These are phyloP conservation scores for Ophiostoma quercus DNA, from an alignment of 2,329 filamentous ascomycete genomes.

Conservation along the genomic window DNA sequence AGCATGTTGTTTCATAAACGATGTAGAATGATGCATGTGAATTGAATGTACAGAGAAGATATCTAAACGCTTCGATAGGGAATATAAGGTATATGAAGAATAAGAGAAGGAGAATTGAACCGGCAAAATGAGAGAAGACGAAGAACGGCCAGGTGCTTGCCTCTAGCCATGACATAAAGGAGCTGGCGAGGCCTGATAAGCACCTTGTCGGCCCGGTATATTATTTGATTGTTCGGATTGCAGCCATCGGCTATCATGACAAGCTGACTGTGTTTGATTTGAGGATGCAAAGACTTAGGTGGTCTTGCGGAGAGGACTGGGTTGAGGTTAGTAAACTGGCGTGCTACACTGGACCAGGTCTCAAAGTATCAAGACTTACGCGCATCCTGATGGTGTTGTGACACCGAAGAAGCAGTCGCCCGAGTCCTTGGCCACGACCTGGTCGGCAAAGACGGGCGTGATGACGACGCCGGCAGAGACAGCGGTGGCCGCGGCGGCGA, in stretches of 20 bases:
- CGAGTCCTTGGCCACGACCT: slow-evolving; percentile 44
- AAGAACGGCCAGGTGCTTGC: background rate
- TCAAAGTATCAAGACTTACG: slow-evolving; percentile 37
- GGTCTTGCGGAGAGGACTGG: slow-evolving; percentile 18
- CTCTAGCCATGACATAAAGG: background rate
- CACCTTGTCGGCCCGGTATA: background rate
- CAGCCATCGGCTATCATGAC: background rate
- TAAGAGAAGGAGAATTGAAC: background rate
- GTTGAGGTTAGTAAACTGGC: too few relatives aligned
- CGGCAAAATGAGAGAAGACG: background rate
- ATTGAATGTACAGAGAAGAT: background rate
- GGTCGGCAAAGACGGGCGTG: slow-evolving; percentile 47
- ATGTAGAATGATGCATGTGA: background rate
- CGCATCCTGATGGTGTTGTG: slow-evolving; percentile 53
- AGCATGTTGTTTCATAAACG: background rate
- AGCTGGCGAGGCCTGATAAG: background rate
- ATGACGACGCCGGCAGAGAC: slow-evolving; percentile 52
- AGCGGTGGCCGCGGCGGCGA: slow-evolving; percentile 43
- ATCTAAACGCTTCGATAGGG: background rate
- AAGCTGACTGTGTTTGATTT: background rate
- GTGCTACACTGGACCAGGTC: too few relatives aligned
- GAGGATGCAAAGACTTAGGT: background rate
- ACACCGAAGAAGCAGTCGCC: slow-evolving; percentile 55
- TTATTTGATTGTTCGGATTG: background rate
- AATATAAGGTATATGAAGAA: background rate